Evolutionary conservation across 208 protist species (phyloP), one percentile per base, ranked within the genome.

Genomic region (Naegleria fowleri): DNA sequence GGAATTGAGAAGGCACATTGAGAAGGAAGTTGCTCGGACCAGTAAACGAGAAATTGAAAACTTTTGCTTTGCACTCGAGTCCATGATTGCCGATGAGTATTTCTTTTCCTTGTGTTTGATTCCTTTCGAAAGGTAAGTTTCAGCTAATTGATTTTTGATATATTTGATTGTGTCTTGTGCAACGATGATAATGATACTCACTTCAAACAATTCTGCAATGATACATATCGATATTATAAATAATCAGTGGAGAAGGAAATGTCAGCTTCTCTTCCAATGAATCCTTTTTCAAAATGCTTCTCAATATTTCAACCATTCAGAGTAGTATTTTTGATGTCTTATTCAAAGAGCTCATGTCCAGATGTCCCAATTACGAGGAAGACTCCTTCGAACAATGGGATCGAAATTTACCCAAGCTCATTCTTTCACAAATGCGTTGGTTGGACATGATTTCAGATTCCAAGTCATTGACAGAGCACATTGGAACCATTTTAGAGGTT

Each of bases 351-450:
- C 16, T 86, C 25, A 9, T 38, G 22, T 33, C 4, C 13, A 51
- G 11, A 5, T 41, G 83, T 51, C 83, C 41, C 41, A 25, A 86
- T 41, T 43, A 86, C 7, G 36, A 48, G 29, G 39, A 86, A 11
- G 39, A 51, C 33, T 13, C 5, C 13, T 86, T 33, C 33, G 36
- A 51, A 41, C 9, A 16, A 51, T 86, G 22, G 83, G 83, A 86
- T 40, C 9, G 39, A 39, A 89, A 89, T 67, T 67, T 89, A 39
- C 86, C 86, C 38, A 33, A 40, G 40, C 59, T 89, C 36, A 89
- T 89, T 40, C 19, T 89, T 38, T 89, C 86, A 29, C 86, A 89
- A 41, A 48, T 89, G 11, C 9, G 86, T 36, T 67, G 41, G 41
- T 67, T 89, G 7, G 86, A 89, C 39, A 75, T 52, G 29, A 89